Base-by-base conservation (phyloP, 768 basidiomycete species). In the Phaeotremella skinneri region DNA sequence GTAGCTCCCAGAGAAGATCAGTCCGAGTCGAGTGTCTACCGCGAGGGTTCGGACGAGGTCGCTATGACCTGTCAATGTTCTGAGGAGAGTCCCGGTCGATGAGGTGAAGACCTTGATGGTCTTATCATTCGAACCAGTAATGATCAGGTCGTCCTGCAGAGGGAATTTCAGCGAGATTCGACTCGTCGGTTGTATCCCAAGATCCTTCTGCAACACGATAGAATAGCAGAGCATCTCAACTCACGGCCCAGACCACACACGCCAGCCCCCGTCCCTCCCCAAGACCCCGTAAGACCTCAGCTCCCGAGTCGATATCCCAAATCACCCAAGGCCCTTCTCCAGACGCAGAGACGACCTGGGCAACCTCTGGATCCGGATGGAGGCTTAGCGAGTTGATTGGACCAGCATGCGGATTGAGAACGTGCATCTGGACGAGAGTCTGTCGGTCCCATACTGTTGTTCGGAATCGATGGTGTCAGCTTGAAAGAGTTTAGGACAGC, bases 211-310 rank as follows among this genome's bases (percentile, higher is more conserved):
- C 51, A 32, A 27, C 1, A 21, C 7, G 21, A 31, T 23, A 39
- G 13, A 6, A 23, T n/a, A 50, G n/a, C 9, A 30, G 30, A 25
- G 26, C 37, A 5, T 11, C 14, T 2, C 5, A 2, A 64, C 70
- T 56, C 34, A 72, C 70, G 20, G 55, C 25, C 67, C 69, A 70
- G 14, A 42, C 59, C 0, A 70, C 63, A 61, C 69, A 73, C 21
- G 69, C 72, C 31, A 69, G 27, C 4, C 65, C 69, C 42, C 58
- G 25, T 11, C 58, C 57, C 20, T 37, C 49, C 1, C 51, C 56
- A 6, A 41, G 60, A n/a, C 59, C 59, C 31, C 32, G 37, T 42
- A 47, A 7, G 5, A 62, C 23, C 37, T 56, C 30, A 17, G 25
- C 23, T 1, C 62, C 58, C 23, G 26, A 52, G 20, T 30, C 26